phyloP scores from a whole-genome alignment of 176 grass and related monocot species.

The Olyra latifolia region DNA sequence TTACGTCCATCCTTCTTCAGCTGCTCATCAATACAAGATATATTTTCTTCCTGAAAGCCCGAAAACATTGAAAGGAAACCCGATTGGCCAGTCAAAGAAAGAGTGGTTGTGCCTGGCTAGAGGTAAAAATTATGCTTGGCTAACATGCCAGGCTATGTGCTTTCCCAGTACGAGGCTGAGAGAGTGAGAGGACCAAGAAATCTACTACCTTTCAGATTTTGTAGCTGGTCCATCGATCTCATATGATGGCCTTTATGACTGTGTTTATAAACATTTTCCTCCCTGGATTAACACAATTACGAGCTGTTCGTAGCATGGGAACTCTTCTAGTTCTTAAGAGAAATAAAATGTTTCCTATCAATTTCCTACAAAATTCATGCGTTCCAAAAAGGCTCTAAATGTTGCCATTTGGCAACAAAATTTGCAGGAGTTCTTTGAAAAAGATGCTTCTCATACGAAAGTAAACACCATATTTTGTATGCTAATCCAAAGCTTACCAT shows the following conservation, averaged over 20 bases:
- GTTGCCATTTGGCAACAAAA: too few relatives aligned
- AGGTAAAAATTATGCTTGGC: not conserved
- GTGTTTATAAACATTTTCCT: not conserved
- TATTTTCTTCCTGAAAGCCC: not conserved
- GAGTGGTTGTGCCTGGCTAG: not conserved
- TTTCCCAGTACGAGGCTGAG: not conserved
- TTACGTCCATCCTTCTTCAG: not conserved
- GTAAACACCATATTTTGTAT: too few relatives aligned
- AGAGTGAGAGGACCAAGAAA: not conserved
- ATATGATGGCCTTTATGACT: not conserved
- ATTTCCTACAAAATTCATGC: too few relatives aligned
- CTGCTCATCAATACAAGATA: not conserved
- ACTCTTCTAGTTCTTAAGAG: too few relatives aligned
- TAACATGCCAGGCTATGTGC: slow-evolving; percentile 24
- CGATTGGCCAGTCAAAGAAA: slow-evolving; percentile 27
- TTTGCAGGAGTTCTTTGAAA: too few relatives aligned
- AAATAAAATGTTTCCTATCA: too few relatives aligned
- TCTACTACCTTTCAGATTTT: not conserved
- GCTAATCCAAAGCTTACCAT: too few relatives aligned
- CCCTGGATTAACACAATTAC: not conserved
- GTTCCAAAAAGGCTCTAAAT: too few relatives aligned
- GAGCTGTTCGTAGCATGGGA: too few relatives aligned
- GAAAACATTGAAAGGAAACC: not conserved
- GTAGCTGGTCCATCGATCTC: too few relatives aligned
- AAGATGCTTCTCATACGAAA: too few relatives aligned